phyloP scores from a whole-genome alignment of 352 stramenopile species.

The Phytopythium chamaehyphon region DNA sequence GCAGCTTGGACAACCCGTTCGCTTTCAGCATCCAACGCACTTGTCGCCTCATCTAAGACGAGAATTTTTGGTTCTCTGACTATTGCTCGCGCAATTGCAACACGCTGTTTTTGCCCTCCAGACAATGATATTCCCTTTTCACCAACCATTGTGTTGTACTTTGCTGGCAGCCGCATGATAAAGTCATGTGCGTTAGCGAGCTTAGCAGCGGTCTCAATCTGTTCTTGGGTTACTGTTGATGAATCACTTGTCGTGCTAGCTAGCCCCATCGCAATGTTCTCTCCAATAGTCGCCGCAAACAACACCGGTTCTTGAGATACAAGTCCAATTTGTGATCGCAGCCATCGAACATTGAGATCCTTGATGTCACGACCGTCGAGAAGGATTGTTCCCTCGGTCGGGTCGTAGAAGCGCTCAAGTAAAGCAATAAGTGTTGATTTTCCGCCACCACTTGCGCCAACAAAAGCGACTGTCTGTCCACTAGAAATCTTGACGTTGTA shows the following conservation, averaged over 20 bases:
- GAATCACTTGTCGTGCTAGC: neutral
- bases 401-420: slow-evolving; percentile 83
- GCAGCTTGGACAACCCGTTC: slow-evolving; percentile 68
- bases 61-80: slow-evolving; percentile 78
- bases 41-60: slow-evolving; percentile 87
- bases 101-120: slow-evolving; percentile 32
- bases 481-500: slow-evolving; percentile 70
- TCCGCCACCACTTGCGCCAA: slow-evolving; percentile 83
- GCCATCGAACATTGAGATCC: slow-evolving; percentile 60
- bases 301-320: slow-evolving; percentile 77
- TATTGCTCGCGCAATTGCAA: slow-evolving; percentile 42
- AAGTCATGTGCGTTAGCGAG: slow-evolving; percentile 28
- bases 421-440: slow-evolving; percentile 85
- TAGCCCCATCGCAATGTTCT: slow-evolving; percentile 70
- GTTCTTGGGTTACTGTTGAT: slow-evolving; percentile 13
- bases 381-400: slow-evolving; percentile 46
- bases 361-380: slow-evolving; percentile 71
- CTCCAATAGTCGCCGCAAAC: slow-evolving; percentile 68
- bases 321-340: slow-evolving; percentile 42
- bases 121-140: slow-evolving; percentile 25
- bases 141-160: slow-evolving; percentile 18
- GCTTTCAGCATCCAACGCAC: slow-evolving; percentile 69
- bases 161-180: slow-evolving; percentile 63
- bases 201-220: slow-evolving; percentile 46
- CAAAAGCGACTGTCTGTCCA: slow-evolving; percentile 83